Evolutionary conservation across 805 yeast species (phyloP).

Genomic region (Lipomyces mesembrius): DNA sequence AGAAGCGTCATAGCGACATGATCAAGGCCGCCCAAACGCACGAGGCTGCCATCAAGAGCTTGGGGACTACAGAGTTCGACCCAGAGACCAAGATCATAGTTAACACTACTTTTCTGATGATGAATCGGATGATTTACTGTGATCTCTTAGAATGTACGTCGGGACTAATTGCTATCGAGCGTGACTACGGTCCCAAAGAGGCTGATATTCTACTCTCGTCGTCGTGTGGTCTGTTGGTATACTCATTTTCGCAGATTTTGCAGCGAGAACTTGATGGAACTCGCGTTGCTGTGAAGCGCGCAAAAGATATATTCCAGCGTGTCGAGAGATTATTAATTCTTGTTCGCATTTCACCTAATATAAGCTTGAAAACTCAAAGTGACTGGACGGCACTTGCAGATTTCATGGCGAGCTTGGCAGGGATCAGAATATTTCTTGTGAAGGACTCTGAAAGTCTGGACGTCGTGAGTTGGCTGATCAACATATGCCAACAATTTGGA

Average conservation of each 20-base stretch:
- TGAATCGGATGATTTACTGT: conserved; percentile 11
- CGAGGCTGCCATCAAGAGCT: background rate
- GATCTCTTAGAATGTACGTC: conserved; percentile 3
- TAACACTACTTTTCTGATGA: conserved; percentile 14
- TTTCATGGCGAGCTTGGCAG: conserved; percentile 15
- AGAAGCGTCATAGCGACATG: background rate
- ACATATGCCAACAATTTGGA: conserved; percentile 12
- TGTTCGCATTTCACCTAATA: conserved; percentile 3
- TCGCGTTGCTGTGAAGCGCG: conserved; percentile 12
- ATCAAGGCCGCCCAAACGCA: background rate
- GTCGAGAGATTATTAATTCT: conserved; percentile 12
- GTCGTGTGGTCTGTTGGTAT: conserved; percentile 8
- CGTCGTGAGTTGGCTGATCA: conserved; percentile 8
- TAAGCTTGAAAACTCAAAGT: conserved; percentile 5
- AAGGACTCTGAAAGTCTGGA: background rate
- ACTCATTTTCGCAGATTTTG: conserved; percentile 10
- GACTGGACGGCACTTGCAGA: conserved; percentile 22
- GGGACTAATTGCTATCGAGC: conserved; percentile 20
- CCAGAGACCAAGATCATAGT: conserved; percentile 18
- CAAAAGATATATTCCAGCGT: background rate
- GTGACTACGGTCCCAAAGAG: conserved; percentile 22
- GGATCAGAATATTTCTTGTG: background rate
- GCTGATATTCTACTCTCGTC: conserved; percentile 26
- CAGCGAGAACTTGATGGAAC: conserved; percentile 20
- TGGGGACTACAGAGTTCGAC: background rate